These are phyloP conservation scores for Amniculicola lignicola DNA, from an alignment of 495 filamentous ascomycete genomes.

Conservation along the genomic window DNA sequence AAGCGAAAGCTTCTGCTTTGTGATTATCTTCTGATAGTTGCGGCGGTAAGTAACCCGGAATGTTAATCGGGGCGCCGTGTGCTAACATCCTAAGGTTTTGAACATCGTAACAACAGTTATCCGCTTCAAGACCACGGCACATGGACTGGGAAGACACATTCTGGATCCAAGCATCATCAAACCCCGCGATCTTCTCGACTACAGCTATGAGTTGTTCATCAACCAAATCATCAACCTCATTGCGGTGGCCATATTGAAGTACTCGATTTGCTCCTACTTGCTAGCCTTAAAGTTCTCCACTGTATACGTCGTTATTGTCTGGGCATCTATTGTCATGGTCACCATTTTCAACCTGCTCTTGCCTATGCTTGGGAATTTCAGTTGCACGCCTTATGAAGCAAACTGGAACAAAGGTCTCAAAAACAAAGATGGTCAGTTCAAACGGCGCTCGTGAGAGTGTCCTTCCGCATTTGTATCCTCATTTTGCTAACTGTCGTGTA, in stretches of 20 bases:
- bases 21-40: conserved; percentile 4
- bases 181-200: not conserved
- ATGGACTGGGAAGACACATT: conserved; percentile 9
- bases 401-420: conserved; percentile 2
- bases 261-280: conserved; percentile 12
- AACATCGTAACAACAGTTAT: not conserved
- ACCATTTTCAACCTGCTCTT: conserved; percentile 7
- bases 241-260: conserved; percentile 5
- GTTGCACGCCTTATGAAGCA: conserved; percentile 3
- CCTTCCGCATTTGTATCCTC: no score
- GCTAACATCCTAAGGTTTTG: conserved; percentile 1
- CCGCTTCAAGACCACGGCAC: conserved; percentile 1
- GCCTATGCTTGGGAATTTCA: not conserved
- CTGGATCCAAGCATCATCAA: conserved; percentile 1
- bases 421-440: no score
- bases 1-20: conserved; percentile 9
- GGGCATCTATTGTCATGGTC: conserved; percentile 12
- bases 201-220: conserved; percentile 3
- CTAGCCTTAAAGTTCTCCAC: conserved; percentile 12
- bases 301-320: conserved; percentile 6
- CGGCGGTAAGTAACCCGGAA: conserved; percentile 4
- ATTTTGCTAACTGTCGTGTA: no score
- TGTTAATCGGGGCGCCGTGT: no score
- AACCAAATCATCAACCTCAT: conserved; percentile 8
- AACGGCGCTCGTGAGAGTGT: no score